A percentile compares a stretch with the other conserved stretches of the same genome.
Evolutionary conservation across 2,329 filamentous ascomycete genomes (phyloP).

Genomic region (Dactylellina haptotyla): DNA sequence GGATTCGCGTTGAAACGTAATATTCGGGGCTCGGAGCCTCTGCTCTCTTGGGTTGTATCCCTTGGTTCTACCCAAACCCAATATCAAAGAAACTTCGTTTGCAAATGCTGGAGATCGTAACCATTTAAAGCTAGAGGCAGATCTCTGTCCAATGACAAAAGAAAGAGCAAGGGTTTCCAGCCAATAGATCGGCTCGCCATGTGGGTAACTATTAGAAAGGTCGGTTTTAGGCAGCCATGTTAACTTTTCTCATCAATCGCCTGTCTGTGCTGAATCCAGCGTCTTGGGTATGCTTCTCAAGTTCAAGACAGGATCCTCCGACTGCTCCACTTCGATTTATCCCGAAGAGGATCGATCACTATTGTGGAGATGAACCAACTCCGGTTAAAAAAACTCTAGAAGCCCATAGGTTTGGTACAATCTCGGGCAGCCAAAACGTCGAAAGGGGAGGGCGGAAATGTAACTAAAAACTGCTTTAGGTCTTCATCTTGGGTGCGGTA

Average conservation of each 20-base stretch:
- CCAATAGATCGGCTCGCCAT: slow-evolving; percentile 38
- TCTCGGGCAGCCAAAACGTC: not conserved
- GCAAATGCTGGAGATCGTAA: slow-evolving; percentile 33
- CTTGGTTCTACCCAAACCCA: too few relatives aligned
- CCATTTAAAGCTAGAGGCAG: slow-evolving; percentile 15
- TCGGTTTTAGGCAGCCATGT: slow-evolving; percentile 45
- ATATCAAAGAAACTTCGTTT: too few relatives aligned
- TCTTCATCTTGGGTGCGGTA: slow-evolving; percentile 32
- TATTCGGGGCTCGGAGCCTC: too few relatives aligned
- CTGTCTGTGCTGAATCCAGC: slow-evolving; percentile 43
- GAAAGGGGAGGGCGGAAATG: not conserved
- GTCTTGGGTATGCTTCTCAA: slow-evolving; percentile 33
- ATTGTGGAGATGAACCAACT: slow-evolving; percentile 43
- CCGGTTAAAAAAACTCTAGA: slow-evolving; percentile 44
- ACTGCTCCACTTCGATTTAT: slow-evolving; percentile 21
- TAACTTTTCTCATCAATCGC: slow-evolving; percentile 11
- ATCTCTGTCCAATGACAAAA: slow-evolving; percentile 5
- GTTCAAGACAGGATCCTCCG: slow-evolving; percentile 29
- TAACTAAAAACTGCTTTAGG: not conserved
- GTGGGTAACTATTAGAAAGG: slow-evolving; percentile 16
- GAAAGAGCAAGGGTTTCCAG: not conserved
- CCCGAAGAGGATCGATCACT: slow-evolving; percentile 36
- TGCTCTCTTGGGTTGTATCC: too few relatives aligned
- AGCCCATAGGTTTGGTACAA: slow-evolving; percentile 30
- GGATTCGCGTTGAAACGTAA: too few relatives aligned